Evolutionary conservation across 176 grass and related monocot species (phyloP).

Genomic region (Carex myosuroides): DNA sequence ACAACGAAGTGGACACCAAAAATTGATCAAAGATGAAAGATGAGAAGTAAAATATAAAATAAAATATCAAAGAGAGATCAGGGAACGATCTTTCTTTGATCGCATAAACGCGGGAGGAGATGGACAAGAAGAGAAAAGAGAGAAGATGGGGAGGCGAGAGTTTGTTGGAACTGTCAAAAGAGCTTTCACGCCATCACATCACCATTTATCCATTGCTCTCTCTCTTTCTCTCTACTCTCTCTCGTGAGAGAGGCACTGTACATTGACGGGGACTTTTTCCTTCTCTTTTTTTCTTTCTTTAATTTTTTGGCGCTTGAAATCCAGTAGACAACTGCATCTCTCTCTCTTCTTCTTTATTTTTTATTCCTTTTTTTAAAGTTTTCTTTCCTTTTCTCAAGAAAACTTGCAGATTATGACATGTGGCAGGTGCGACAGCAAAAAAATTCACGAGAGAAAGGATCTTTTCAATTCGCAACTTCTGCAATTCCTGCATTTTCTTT

Average conservation of each 20-base stretch:
- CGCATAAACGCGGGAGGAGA: neutral
- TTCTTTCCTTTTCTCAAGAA: neutral
- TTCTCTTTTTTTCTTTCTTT: neutral
- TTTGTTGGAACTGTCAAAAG: neutral
- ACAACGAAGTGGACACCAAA: neutral
- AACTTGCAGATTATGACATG: neutral
- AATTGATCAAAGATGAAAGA: neutral
- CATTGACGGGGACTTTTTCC: neutral
- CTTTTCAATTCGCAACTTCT: too few species aligned
- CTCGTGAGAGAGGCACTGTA: neutral
- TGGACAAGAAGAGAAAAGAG: too few species aligned
- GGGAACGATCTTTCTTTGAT: neutral
- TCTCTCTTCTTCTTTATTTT: neutral
- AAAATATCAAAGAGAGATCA: neutral
- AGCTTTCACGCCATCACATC: conserved; percentile 4
- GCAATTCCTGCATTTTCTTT: too few species aligned
- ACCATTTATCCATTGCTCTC: neutral
- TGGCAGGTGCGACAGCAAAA: neutral
- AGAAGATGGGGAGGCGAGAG: neutral
- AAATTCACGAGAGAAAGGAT: neutral
- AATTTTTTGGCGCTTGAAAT: neutral
- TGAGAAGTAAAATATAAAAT: neutral
- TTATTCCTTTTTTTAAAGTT: neutral
- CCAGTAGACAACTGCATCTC: neutral
- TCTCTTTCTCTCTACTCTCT: neutral